Percentiles rank a stretch among this genome's conserved stretches.
These are phyloP conservation scores for Solanum chiquidenum DNA, from an alignment of 257 asterid genomes.

Conservation along the genomic window DNA sequence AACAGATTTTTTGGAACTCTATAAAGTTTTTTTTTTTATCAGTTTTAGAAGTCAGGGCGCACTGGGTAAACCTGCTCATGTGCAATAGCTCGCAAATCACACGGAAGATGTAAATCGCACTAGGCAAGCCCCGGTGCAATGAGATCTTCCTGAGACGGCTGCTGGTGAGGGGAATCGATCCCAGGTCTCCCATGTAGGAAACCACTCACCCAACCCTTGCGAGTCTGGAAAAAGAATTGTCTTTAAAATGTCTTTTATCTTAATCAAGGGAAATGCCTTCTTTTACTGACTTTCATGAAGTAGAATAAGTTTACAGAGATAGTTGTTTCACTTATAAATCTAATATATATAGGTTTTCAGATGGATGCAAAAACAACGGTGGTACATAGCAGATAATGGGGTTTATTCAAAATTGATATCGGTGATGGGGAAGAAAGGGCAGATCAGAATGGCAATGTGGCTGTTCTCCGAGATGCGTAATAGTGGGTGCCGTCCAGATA, in stretches of 20 bases:
- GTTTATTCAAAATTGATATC: slow-evolving; percentile 91
- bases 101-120: not conserved
- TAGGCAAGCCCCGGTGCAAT: not conserved
- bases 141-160: not conserved
- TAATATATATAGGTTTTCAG: slow-evolving; percentile 59
- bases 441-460: slow-evolving; percentile 96
- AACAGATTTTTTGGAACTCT: not conserved
- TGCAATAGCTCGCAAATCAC: not conserved
- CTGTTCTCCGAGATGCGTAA: slow-evolving; percentile 97
- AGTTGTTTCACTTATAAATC: slow-evolving; percentile 1
- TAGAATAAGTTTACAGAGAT: not conserved
- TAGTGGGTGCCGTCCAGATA: slow-evolving; percentile 87
- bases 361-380: slow-evolving; percentile 98
- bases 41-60: not conserved
- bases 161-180: not conserved
- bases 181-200: not conserved
- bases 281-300: not conserved
- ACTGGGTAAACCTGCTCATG: not conserved
- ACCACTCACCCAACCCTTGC: not conserved
- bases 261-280: not conserved
- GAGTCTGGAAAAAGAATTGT: not conserved
- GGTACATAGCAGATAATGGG: slow-evolving; percentile 94
- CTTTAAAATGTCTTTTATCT: not conserved
- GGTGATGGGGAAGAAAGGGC: slow-evolving; percentile 94
- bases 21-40: no score